Conservation (phyloP, 2,329 filamentous ascomycete species). For the Septoria petroselini region DNA sequence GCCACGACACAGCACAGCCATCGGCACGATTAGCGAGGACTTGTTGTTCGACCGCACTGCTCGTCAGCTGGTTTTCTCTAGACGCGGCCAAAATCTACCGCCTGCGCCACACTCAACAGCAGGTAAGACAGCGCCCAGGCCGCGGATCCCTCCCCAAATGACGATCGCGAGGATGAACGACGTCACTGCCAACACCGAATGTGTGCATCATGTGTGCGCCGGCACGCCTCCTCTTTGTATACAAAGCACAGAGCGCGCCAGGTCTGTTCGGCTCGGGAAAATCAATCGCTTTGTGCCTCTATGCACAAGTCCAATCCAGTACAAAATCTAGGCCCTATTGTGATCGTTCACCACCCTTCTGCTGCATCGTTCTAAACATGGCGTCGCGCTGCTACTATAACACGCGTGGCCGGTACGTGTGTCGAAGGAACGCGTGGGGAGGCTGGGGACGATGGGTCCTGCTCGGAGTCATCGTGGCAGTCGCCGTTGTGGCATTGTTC, state of each 20-base stretch:
- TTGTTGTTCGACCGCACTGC: too few relatives aligned
- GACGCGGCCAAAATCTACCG: constrained; percentile 13
- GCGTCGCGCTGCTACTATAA: constrained; percentile 10
- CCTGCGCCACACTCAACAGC: constrained; percentile 1
- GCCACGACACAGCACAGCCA: background rate
- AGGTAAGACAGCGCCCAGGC: constrained; percentile 4
- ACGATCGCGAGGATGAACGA: background rate
- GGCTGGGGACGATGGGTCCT: constrained; percentile 24
- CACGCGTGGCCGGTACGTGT: constrained; percentile 2
- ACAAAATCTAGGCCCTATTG: constrained; percentile 9
- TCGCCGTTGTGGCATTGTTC: constrained; percentile 16
- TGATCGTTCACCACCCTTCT: constrained; percentile 11
- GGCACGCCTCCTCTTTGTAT: constrained; percentile 7
- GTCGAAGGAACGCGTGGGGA: constrained; percentile 10
- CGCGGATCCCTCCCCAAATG: constrained; percentile 3
- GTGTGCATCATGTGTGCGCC: constrained; percentile 7
- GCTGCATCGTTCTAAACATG: constrained; percentile 6
- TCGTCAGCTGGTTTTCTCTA: background rate
- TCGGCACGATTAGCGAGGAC: background rate
- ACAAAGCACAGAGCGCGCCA: background rate
- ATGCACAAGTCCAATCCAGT: background rate
- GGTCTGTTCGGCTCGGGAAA: background rate
- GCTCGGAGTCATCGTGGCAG: constrained; percentile 15
- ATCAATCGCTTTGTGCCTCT: background rate
- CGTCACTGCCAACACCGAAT: constrained; percentile 2